These are phyloP conservation scores for Fusarium virguliforme DNA, from an alignment of 2,329 filamentous ascomycete species.

Conservation along the genomic window DNA sequence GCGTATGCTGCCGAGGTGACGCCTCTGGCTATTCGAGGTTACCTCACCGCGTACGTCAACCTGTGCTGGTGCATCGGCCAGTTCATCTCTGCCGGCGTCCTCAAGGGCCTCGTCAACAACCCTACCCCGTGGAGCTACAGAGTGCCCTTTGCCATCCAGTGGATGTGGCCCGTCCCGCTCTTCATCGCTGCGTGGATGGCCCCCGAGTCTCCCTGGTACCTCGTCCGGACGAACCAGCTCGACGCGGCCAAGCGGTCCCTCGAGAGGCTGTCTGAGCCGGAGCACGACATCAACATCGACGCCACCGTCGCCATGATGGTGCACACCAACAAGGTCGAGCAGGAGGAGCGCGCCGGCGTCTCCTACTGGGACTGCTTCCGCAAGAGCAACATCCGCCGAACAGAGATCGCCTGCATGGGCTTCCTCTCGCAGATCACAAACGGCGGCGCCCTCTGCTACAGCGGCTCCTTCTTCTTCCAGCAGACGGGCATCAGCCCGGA, in stretches of 20 bases:
- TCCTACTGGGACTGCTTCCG: conserved; percentile 65
- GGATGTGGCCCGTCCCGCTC: conserved; percentile 58
- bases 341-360: conserved; percentile 58
- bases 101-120: conserved; percentile 58
- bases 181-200: conserved; percentile 54
- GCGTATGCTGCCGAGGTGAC: conserved; percentile 63
- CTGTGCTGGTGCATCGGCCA: conserved; percentile 63
- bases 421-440: conserved; percentile 62
- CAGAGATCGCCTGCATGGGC: conserved; percentile 62
- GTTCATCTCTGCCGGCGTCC: conserved; percentile 60
- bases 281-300: conserved; percentile 57
- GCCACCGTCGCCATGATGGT: conserved; percentile 61
- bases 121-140: conserved; percentile 57
- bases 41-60: conserved; percentile 63
- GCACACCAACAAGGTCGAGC: conserved; percentile 64
- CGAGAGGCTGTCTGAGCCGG: conserved; percentile 53
- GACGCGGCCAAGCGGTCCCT: conserved; percentile 54
- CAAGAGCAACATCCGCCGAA: conserved; percentile 64
- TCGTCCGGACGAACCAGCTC: conserved; percentile 55
- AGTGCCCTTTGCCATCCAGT: conserved; percentile 61
- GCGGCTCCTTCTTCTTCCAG: conserved; percentile 64
- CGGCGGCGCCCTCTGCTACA: conserved; percentile 60
- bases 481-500: conserved; percentile 60
- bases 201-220: conserved; percentile 59
- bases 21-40: conserved; percentile 60